These are phyloP conservation scores for Cercophora sp. DNA, from an alignment of 495 filamentous ascomycete genomes.

Conservation along the genomic window DNA sequence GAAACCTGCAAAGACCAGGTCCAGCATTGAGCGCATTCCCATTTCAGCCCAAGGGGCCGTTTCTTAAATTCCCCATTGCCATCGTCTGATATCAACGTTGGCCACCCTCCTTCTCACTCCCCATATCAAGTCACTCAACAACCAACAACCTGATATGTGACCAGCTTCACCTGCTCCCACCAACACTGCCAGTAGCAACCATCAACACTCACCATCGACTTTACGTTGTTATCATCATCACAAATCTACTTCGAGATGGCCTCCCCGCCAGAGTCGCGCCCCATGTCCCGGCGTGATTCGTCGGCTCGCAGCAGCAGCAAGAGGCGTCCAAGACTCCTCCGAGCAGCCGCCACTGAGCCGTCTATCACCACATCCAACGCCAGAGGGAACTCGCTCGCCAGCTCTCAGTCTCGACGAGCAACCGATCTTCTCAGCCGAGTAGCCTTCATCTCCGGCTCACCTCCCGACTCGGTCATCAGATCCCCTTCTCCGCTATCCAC, in stretches of 20 bases:
- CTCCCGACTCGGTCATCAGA: conserved; percentile 30
- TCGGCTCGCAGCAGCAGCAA: conserved; percentile 28
- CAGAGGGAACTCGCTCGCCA: conserved; percentile 44
- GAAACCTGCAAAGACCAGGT: conserved; percentile 21
- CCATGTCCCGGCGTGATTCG: conserved; percentile 35
- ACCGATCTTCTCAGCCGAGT: conserved; percentile 50
- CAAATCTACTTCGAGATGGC: too few species aligned
- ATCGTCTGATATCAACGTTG: conserved; percentile 17
- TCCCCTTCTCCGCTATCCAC: conserved; percentile 33
- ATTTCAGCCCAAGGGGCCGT: conserved; percentile 36
- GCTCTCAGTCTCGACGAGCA: conserved; percentile 42
- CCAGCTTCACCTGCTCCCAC: too few species aligned
- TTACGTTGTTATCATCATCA: conserved; percentile 10
- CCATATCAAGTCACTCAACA: conserved; percentile 2
- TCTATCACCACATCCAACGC: conserved; percentile 53
- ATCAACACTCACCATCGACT: too few species aligned
- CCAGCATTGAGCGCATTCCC: conserved; percentile 26
- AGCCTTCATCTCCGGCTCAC: conserved; percentile 41
- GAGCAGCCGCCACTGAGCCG: conserved; percentile 49
- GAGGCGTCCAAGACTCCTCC: conserved; percentile 46
- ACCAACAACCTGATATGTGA: not conserved
- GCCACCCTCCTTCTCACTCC: conserved; percentile 10
- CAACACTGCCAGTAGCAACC: too few species aligned
- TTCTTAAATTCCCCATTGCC: conserved; percentile 16
- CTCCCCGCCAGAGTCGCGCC: conserved; percentile 25